Percentiles rank a stretch among this genome's conserved stretches.
phyloP scores from a whole-genome alignment of 345 rosid genomes.

The Pseudoturritis turrita region DNA sequence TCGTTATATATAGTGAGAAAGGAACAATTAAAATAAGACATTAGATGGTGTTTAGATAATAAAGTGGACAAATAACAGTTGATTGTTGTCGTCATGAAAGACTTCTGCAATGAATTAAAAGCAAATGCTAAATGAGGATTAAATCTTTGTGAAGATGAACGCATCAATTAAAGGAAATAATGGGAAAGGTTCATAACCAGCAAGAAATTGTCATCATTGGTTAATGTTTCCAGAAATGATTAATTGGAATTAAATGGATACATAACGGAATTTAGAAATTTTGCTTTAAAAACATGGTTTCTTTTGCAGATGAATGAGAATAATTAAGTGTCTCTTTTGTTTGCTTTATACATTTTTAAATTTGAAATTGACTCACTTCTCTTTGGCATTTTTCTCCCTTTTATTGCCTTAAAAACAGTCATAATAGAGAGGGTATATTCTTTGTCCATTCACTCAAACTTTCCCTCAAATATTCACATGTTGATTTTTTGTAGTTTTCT shows the following conservation, averaged over 20 bases:
- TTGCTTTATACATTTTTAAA: conserved; percentile 20
- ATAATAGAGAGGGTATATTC: conserved; percentile 31
- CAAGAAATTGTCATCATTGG: conserved; percentile 32
- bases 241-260: conserved; percentile 14
- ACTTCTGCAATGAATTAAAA: conserved; percentile 32
- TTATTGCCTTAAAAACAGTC: conserved; percentile 11
- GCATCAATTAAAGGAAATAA: conserved; percentile 25
- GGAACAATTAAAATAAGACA: conserved; percentile 2
- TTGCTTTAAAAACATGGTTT: conserved; percentile 29
- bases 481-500: conserved; percentile 30
- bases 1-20: neutral
- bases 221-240: conserved; percentile 25
- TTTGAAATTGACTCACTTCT: conserved; percentile 26
- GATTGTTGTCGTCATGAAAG: conserved; percentile 25
- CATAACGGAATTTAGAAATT: conserved; percentile 25
- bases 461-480: conserved; percentile 26
- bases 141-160: conserved; percentile 26
- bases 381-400: conserved; percentile 22
- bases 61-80: conserved; percentile 17
- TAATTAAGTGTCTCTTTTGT: conserved; percentile 30
- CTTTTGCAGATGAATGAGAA: conserved; percentile 38
- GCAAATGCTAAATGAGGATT: conserved; percentile 32
- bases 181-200: conserved; percentile 32
- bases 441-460: conserved; percentile 31
- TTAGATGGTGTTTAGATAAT: conserved; percentile 3